Percentiles rank a stretch among this genome's conserved stretches.
Conservation (phyloP, 1,284 basidiomycete species). For the Ceratorhiza oryzae-sativae region DNA sequence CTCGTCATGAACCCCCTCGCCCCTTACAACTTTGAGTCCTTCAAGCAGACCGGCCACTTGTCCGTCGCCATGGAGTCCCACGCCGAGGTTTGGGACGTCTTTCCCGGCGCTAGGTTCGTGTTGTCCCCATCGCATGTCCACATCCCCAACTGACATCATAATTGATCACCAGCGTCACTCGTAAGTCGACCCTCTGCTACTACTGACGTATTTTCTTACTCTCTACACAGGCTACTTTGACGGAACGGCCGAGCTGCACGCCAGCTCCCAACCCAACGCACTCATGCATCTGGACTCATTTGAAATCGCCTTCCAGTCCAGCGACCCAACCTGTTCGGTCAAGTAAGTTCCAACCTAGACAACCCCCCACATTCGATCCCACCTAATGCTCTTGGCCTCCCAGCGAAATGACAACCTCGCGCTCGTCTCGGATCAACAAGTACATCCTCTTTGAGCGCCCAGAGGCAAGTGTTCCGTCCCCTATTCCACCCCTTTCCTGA, state of each 20-base stretch:
- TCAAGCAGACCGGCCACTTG: constrained; percentile 16
- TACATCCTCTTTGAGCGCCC: constrained; percentile 27
- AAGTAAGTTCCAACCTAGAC: constrained; percentile 23
- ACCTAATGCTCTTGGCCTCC: not conserved
- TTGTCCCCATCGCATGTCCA: not conserved
- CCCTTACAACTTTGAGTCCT: constrained; percentile 24
- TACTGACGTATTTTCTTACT: not conserved
- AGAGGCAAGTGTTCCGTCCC: not conserved
- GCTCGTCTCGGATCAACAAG: constrained; percentile 17
- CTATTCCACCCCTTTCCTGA: not conserved
- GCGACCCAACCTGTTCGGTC: constrained; percentile 30
- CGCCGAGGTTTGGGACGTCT: constrained; percentile 34
- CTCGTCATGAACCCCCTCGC: constrained; percentile 17
- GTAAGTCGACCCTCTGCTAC: constrained; percentile 2
- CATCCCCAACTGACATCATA: not conserved
- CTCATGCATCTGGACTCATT: constrained; percentile 37
- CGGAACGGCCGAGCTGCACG: constrained; percentile 31
- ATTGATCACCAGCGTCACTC: constrained; percentile 17
- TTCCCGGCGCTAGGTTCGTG: constrained; percentile 26
- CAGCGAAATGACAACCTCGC: constrained; percentile 25
- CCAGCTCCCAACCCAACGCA: constrained; percentile 14
- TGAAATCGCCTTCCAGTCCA: constrained; percentile 38
- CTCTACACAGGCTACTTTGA: constrained; percentile 19
- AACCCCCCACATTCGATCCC: not conserved
- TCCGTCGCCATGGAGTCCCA: constrained; percentile 36